Base-by-base conservation (phyloP, 202 grass and related monocot species). In the Carex arenaria region DNA sequence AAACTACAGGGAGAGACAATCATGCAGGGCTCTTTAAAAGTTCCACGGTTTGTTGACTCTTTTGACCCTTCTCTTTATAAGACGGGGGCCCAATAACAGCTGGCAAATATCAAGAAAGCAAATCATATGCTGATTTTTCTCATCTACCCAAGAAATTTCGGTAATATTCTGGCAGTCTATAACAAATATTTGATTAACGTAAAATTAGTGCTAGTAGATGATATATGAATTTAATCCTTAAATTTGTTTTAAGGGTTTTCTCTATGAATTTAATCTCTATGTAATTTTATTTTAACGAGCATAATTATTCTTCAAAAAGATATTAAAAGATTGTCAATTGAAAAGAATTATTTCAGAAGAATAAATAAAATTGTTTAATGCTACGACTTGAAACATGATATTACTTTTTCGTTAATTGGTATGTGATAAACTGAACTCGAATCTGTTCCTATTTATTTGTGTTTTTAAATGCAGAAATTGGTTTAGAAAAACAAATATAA, bases 41-140 rank as follows among this genome's bases (percentile, higher is more conserved):
- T 68, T 1, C 19, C 62, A 82, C 8, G 30, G 47, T 53, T 40
- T 67, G 52, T 57, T 54, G 80, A 82, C 80, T 70, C 40, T 69
- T 82, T 82, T 82, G 61, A 49, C 61, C 79, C 40, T 66, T 9
- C 64, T 68, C 80, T 82, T 67, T 70, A 67, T 82, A 82, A 19
- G 7, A 55, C 36, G 13, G 45, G 79, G 80, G 15, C 64, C 80
- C 64, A 42, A 82, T 40, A 70, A 67, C 19, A 82, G 80, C 80
- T 82, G 80, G 38, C 80, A 9, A 8, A 82, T 51, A 70, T 70
- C 43, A 30, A 12, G 17, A 36, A 55, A 53, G 43, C 30, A 82
- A 82, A 82, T 82, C 57, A 82, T 82, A 12, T 31, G 3, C 54
- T 2, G 7, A 12, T n/a, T 52, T 55, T 23, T 82, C 70, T 55